Evolutionary conservation across 495 filamentous ascomycete species (phyloP).

Genomic region (Lophium mytilinum): DNA sequence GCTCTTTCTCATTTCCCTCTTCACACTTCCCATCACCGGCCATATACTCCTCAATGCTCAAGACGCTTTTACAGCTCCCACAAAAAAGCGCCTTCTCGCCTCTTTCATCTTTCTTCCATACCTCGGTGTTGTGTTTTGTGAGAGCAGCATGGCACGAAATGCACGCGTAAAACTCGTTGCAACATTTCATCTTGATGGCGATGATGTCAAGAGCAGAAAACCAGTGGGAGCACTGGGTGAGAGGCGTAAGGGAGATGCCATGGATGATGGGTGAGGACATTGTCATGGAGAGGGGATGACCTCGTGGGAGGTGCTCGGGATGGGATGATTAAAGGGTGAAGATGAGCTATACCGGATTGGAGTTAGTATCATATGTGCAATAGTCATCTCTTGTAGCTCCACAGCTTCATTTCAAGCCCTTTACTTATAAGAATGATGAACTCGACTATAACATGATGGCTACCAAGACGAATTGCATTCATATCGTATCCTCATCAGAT

Average conservation of each 20-base stretch:
- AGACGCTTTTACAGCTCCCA: slow-evolving; percentile 9
- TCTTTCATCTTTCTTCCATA: slow-evolving; percentile 7
- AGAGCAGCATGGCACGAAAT: slow-evolving; percentile 16
- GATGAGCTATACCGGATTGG: too few relatives aligned
- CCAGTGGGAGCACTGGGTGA: slow-evolving; percentile 20
- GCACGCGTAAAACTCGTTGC: slow-evolving; percentile 22
- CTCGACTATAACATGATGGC: too few relatives aligned
- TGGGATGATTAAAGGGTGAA: too few relatives aligned
- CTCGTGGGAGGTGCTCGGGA: background rate
- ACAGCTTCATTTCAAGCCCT: too few relatives aligned
- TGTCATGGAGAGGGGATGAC: too few relatives aligned
- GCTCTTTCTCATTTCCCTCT: too few relatives aligned
- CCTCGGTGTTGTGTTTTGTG: background rate
- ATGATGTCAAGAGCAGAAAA: slow-evolving; percentile 20
- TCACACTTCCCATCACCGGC: background rate
- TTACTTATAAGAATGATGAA: too few relatives aligned
- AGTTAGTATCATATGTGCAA: too few relatives aligned
- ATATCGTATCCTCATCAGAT: too few relatives aligned
- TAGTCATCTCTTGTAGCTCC: too few relatives aligned
- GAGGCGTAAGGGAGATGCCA: slow-evolving; percentile 10
- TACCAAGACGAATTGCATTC: too few relatives aligned
- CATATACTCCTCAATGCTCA: slow-evolving; percentile 10
- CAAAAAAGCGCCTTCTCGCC: slow-evolving; percentile 16
- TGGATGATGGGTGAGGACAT: slow-evolving; percentile 2
- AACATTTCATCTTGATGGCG: slow-evolving; percentile 22